Conservation (phyloP, 495 filamentous ascomycete species). For the Penicillium canescens region DNA sequence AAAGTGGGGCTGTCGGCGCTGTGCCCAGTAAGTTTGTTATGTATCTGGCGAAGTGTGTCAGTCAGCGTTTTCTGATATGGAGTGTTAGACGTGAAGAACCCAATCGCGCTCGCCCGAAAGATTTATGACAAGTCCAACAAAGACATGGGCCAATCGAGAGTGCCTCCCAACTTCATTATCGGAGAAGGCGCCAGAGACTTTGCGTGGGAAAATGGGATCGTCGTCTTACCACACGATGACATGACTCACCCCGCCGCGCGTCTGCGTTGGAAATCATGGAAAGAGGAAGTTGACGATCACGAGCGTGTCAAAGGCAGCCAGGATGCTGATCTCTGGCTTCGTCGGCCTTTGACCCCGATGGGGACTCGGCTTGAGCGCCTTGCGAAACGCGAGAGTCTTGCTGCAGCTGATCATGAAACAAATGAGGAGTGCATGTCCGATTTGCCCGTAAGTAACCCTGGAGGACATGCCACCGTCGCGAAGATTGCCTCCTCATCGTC, state of each 20-base stretch:
- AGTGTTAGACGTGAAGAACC: slow-evolving; percentile 79
- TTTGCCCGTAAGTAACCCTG: too few relatives aligned
- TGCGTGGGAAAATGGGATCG: slow-evolving; percentile 73
- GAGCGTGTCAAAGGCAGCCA: slow-evolving; percentile 9
- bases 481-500: background rate
- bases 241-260: slow-evolving; percentile 73
- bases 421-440: background rate
- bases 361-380: slow-evolving; percentile 5
- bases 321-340: background rate
- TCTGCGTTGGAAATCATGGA: slow-evolving; percentile 77
- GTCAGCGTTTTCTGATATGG: slow-evolving; percentile 6
- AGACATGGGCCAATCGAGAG: slow-evolving; percentile 75
- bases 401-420: background rate
- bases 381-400: background rate
- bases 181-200: slow-evolving; percentile 82
- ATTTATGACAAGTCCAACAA: slow-evolving; percentile 74
- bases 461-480: too few relatives aligned
- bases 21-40: slow-evolving; percentile 67
- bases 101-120: slow-evolving; percentile 79
- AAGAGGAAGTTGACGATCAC: slow-evolving; percentile 63
- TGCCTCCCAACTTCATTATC: slow-evolving; percentile 90
- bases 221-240: slow-evolving; percentile 65
- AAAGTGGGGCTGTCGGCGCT: slow-evolving; percentile 91
- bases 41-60: background rate
- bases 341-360: slow-evolving; percentile 3